A percentile compares a stretch with the other conserved stretches of the same genome.
phyloP scores from a whole-genome alignment of 148 eudicot species.

The Rhododendron henanense region DNA sequence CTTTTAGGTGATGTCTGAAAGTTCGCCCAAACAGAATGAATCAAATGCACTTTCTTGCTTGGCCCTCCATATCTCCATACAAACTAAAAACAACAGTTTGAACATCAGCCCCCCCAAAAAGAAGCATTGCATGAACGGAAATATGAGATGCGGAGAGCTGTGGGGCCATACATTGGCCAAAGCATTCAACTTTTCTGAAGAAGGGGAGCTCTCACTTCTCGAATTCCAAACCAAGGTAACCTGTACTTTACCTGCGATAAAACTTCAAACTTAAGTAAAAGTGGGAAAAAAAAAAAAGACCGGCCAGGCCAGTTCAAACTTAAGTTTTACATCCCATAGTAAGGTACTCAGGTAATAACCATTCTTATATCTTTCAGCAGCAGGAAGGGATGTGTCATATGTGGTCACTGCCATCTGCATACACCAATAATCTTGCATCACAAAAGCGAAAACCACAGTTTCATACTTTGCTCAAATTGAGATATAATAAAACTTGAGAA shows the following conservation, averaged over 20 bases:
- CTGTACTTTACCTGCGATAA: constrained; percentile 77
- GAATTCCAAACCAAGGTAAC: constrained; percentile 92
- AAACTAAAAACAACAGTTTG: constrained; percentile 41
- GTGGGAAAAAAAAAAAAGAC: background rate
- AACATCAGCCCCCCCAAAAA: constrained; percentile 10
- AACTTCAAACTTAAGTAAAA: background rate
- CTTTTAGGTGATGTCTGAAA: constrained; percentile 84
- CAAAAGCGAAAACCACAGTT: background rate
- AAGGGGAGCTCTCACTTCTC: constrained; percentile 70
- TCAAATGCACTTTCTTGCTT: constrained; percentile 49
- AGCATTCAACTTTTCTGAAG: constrained; percentile 55
- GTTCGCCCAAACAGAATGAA: constrained; percentile 95
- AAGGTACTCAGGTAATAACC: constrained; percentile 37
- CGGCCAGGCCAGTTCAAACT: constrained; percentile 2
- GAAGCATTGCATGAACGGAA: background rate
- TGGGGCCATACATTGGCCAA: constrained; percentile 63
- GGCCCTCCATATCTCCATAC: constrained; percentile 78
- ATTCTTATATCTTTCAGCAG: constrained; percentile 72
- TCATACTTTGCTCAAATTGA: background rate
- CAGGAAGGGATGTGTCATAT: constrained; percentile 72
- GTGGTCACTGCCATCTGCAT: constrained; percentile 97
- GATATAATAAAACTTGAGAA: background rate
- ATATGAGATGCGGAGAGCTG: background rate
- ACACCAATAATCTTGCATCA: constrained; percentile 11
- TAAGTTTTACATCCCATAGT: background rate